phyloP scores from a whole-genome alignment of 1,139 yeast species.

The Magnusiomyces sp. region DNA sequence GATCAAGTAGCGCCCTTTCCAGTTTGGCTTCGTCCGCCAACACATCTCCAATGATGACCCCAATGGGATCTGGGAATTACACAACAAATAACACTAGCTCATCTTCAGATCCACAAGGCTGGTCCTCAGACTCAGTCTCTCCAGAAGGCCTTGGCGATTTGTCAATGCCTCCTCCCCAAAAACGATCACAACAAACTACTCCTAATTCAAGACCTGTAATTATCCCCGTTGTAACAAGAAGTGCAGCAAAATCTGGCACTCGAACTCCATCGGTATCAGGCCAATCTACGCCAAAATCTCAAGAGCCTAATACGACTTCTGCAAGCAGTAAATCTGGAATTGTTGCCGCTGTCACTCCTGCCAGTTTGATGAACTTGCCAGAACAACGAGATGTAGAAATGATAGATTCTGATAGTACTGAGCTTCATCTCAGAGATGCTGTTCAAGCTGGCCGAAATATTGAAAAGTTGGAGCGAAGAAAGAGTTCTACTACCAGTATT shows the following conservation, averaged over 20 bases:
- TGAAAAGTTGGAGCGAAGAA: slow-evolving; percentile 10
- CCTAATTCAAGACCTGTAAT: slow-evolving; percentile 16
- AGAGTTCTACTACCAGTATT: not conserved
- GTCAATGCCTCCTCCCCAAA: slow-evolving; percentile 25
- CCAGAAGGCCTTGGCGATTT: slow-evolving; percentile 25
- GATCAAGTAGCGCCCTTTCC: slow-evolving; percentile 9
- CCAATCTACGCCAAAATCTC: not conserved
- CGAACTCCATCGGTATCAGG: slow-evolving; percentile 3
- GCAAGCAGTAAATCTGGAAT: slow-evolving; percentile 5
- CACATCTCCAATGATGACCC: slow-evolving; percentile 17
- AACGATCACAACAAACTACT: slow-evolving; percentile 10
- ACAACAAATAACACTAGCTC: slow-evolving; percentile 14
- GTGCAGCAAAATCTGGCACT: not conserved
- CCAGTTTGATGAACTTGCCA: slow-evolving; percentile 37
- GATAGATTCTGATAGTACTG: slow-evolving; percentile 16
- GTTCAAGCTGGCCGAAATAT: slow-evolving; percentile 22
- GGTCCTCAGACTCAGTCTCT: slow-evolving; percentile 21
- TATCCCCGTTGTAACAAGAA: slow-evolving; percentile 10
- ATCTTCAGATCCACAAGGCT: slow-evolving; percentile 19
- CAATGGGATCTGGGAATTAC: slow-evolving; percentile 9
- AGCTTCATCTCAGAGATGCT: slow-evolving; percentile 23
- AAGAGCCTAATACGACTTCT: not conserved
- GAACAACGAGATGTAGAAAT: slow-evolving; percentile 15
- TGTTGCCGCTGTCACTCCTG: slow-evolving; percentile 33
- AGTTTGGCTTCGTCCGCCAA: slow-evolving; percentile 14